A percentile compares a stretch with the other conserved stretches of the same genome.
phyloP scores from a whole-genome alignment of 345 rosid species.

The Lenwebbia sp. region DNA sequence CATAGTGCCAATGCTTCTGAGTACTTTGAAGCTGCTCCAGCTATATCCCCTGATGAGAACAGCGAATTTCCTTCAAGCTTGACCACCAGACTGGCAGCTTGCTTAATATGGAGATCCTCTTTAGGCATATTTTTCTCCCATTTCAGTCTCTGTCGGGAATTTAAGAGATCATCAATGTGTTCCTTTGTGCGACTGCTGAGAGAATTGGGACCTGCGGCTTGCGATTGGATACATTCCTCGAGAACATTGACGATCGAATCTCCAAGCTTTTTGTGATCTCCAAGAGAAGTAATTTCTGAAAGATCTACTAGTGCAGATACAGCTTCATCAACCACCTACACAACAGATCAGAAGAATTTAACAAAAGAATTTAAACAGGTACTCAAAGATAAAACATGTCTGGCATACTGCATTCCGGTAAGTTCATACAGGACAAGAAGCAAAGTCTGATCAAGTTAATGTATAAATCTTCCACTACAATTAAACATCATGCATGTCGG shows the following conservation, averaged over 20 bases:
- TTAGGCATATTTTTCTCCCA: conserved; percentile 96
- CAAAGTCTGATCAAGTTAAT: background rate
- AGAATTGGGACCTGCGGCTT: conserved; percentile 34
- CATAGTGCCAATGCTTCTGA: conserved; percentile 87
- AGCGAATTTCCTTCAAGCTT: conserved; percentile 98
- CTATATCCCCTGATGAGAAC: conserved; percentile 85
- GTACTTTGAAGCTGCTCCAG: conserved; percentile 84
- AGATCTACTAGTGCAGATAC: conserved; percentile 86
- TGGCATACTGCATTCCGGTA: background rate
- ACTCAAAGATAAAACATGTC: background rate
- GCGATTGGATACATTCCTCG: conserved; percentile 66
- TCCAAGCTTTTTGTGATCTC: conserved; percentile 92
- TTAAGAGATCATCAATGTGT: conserved; percentile 63
- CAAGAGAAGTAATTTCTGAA: conserved; percentile 66
- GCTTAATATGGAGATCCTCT: conserved; percentile 96
- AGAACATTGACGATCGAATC: conserved; percentile 71
- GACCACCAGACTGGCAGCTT: conserved; percentile 87
- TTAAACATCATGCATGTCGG: background rate
- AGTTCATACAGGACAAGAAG: background rate
- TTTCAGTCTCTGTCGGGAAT: conserved; percentile 61
- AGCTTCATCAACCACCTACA: conserved; percentile 60
- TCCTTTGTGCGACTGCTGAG: conserved; percentile 51
- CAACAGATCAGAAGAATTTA: background rate
- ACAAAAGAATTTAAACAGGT: background rate
- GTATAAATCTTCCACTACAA: background rate